Conservation (phyloP, 495 filamentous ascomycete species). For the Margaritispora aquatica region DNA sequence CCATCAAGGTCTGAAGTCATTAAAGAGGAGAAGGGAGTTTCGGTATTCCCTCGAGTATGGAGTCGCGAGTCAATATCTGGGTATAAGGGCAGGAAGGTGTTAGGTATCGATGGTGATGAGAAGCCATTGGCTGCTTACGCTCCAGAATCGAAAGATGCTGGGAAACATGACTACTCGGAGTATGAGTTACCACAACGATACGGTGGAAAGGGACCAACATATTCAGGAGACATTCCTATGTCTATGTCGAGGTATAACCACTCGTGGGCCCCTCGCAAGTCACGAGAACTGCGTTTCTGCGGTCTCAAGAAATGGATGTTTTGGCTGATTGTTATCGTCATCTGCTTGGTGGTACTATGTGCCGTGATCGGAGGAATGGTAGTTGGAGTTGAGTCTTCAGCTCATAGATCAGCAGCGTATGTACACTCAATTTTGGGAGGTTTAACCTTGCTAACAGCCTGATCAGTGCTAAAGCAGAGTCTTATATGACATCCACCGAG, state of each 20-base stretch:
- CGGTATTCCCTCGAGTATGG: conserved; percentile 1
- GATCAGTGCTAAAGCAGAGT: neutral
- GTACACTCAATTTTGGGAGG: no score
- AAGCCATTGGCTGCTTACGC: neutral
- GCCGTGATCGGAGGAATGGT: neutral
- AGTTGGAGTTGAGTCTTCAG: neutral
- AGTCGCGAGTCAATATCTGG: neutral
- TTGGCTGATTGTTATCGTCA: neutral
- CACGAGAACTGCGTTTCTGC: neutral
- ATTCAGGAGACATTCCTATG: neutral
- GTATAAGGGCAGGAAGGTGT: neutral
- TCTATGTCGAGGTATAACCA: neutral
- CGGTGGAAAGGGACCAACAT: neutral
- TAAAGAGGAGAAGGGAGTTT: neutral
- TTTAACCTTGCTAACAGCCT: neutral
- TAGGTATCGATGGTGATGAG: neutral
- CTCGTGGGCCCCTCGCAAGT: neutral
- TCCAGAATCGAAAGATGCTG: neutral
- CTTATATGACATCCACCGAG: neutral
- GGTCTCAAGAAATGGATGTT: neutral
- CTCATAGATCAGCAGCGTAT: neutral
- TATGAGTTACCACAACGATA: conserved; percentile 11
- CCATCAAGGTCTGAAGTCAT: neutral
- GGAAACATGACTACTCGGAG: neutral
- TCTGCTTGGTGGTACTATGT: neutral